Base-by-base conservation (phyloP, 2,329 filamentous ascomycete genomes). In the Neocatenulostroma microsporum region DNA sequence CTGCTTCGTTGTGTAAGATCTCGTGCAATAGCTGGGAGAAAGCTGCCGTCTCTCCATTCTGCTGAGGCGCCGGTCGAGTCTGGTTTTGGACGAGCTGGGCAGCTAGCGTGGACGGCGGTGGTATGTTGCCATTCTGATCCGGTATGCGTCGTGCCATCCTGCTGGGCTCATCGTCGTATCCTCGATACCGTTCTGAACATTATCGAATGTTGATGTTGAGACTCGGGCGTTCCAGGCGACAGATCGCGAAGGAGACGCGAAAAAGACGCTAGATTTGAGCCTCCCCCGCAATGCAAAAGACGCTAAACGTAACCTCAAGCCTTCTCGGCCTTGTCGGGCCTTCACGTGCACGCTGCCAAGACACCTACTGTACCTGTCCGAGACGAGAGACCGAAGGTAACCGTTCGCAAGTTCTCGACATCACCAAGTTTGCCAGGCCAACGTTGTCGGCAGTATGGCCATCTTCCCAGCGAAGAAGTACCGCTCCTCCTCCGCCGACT, bases 41-140 rank as follows among this genome's bases (percentile, higher is more conserved):
- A 42, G 25, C 50, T 47, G 26, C 44, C 45, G 13, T 18, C 14
- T n/a, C 17, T 19, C 26, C 34, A 28, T 38, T 42, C 82, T 78
- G 50, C 81, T 73, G 35, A 74, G 74, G 51, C 74, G 72, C 36
- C 74, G 72, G 29, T 30, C 48, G 39, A 33, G 44, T 51, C 39
- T 81, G 78, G 57, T 84, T 85, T 56, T 84, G 80, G 46, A 91
- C 85, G 39, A 95, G 78, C 60, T 93, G 84, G 10, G 85, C 85
- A 35, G 88, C 86, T 53, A 94, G 72, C 8, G 87, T 93, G 12
- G 88, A 94, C 10, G 86, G 82, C 25, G 68, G 69, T 19, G 67
- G 67, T 19, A 39, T 42, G 48, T 58, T 48, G 29, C 55, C 48
- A 36, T 56, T 56, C 18, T 33, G n/a, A 17, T 28, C 37, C 8